Evolutionary conservation across 495 filamentous ascomycete genomes (phyloP).

Genomic region (Terfezia claveryi): DNA sequence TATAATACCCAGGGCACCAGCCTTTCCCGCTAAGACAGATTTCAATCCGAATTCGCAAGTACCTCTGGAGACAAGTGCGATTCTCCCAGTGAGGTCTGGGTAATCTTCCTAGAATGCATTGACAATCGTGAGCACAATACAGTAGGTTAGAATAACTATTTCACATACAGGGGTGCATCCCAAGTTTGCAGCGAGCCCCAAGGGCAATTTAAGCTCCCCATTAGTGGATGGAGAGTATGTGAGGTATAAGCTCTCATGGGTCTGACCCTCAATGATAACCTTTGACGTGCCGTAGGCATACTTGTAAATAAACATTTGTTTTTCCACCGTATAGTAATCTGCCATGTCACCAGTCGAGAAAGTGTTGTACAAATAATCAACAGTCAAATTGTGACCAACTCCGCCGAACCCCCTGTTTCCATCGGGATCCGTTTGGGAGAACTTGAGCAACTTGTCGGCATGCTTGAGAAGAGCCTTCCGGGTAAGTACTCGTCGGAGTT

Average conservation of each 20-base stretch:
- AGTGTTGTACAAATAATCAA: conserved; percentile 35
- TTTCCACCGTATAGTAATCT: conserved; percentile 5
- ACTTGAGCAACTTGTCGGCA: conserved; percentile 25
- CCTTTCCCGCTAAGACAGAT: conserved; percentile 33
- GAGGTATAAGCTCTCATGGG: conserved; percentile 19
- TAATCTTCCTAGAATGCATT: conserved; percentile 27
- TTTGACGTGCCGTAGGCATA: conserved; percentile 19
- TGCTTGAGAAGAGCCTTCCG: conserved; percentile 23
- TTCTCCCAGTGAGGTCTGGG: conserved; percentile 31
- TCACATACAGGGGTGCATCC: conserved; percentile 16
- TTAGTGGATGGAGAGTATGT: conserved; percentile 24
- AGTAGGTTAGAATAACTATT: background rate
- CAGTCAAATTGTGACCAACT: conserved; percentile 38
- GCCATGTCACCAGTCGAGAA: conserved; percentile 16
- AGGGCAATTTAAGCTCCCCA: too few relatives aligned
- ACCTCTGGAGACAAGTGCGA: conserved; percentile 43
- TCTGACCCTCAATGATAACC: conserved; percentile 17
- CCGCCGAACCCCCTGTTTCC: conserved; percentile 38
- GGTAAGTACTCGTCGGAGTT: conserved; percentile 11
- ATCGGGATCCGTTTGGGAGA: conserved; percentile 23
- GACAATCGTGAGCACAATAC: background rate
- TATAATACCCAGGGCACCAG: conserved; percentile 34
- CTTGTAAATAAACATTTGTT: background rate
- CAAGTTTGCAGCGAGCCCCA: background rate
- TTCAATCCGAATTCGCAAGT: conserved; percentile 39